Percentiles rank a stretch among this genome's conserved stretches.
These are phyloP conservation scores for Aureobasidium musti DNA, from an alignment of 2,329 filamentous ascomycete species.

Conservation along the genomic window DNA sequence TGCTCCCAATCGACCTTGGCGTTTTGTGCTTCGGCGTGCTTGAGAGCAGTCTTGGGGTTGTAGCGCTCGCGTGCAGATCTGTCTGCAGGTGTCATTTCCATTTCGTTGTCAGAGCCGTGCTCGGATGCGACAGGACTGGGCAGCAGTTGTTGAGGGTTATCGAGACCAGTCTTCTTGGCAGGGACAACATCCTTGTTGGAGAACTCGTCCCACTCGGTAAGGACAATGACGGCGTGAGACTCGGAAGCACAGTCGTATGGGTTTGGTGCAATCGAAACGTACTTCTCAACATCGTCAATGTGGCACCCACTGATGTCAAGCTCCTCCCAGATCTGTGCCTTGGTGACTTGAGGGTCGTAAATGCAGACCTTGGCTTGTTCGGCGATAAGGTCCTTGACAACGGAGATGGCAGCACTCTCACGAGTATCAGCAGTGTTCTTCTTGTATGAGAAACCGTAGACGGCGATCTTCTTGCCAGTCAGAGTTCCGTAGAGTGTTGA, in stretches of 20 bases:
- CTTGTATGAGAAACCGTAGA: conserved; percentile 79
- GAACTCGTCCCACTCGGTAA: conserved; percentile 43
- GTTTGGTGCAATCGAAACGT: conserved; percentile 38
- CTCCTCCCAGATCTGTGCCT: conserved; percentile 41
- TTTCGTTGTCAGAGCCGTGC: conserved; percentile 24
- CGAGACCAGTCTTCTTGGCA: conserved; percentile 8
- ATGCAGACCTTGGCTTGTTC: conserved; percentile 66
- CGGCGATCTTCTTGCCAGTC: conserved; percentile 66
- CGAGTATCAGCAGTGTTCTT: conserved; percentile 75
- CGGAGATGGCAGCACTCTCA: conserved; percentile 68
- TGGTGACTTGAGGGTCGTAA: conserved; percentile 60
- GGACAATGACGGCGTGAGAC: conserved; percentile 41
- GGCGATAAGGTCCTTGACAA: conserved; percentile 65
- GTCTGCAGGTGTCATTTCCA: conserved; percentile 26
- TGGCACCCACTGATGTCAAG: conserved; percentile 34
- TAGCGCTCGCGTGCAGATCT: conserved; percentile 24
- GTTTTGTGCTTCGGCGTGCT: conserved; percentile 26
- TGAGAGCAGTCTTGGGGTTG: conserved; percentile 19
- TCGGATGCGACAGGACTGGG: conserved; percentile 23
- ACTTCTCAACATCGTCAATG: conserved; percentile 35
- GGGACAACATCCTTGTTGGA: conserved; percentile 37
- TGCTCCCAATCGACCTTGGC: conserved; percentile 39
- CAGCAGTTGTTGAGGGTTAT: conserved; percentile 18
- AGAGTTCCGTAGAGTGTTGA: conserved; percentile 68
- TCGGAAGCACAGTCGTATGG: conserved; percentile 41